phyloP scores from a whole-genome alignment of 2,329 filamentous ascomycete species.

The Cladosporium sp. region DNA sequence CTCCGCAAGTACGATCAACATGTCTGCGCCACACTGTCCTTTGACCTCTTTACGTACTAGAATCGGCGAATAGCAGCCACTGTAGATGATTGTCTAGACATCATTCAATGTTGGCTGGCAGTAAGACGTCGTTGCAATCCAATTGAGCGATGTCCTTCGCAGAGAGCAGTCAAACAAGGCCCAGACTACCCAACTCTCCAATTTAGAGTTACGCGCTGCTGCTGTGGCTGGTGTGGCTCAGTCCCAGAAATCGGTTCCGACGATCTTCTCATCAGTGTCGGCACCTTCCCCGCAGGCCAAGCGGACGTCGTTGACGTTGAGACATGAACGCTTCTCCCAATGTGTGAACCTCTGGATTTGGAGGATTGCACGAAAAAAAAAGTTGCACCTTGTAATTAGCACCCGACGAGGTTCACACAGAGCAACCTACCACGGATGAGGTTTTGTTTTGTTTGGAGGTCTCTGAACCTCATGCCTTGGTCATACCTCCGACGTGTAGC shows the following conservation, averaged over 20 bases:
- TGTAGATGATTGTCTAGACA: not conserved
- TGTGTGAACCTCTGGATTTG: not conserved
- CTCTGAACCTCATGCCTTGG: too few relatives aligned
- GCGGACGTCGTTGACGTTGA: not conserved
- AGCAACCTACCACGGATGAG: not conserved
- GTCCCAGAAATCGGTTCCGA: not conserved
- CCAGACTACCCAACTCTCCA: not conserved
- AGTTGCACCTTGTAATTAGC: not conserved
- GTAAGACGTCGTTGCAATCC: not conserved
- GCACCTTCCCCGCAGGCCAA: not conserved
- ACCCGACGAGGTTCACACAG: not conserved
- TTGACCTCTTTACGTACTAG: not conserved
- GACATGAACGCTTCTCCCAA: not conserved
- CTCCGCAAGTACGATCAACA: not conserved
- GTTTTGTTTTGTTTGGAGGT: not conserved
- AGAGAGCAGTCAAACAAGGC: not conserved
- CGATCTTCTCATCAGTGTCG: not conserved
- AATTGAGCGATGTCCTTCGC: not conserved
- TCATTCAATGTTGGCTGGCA: too few relatives aligned
- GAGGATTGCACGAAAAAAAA: not conserved
- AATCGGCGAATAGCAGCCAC: not conserved
- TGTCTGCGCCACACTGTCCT: not conserved
- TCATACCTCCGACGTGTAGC: too few relatives aligned
- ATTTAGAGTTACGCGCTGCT: not conserved
- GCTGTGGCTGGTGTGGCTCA: not conserved